Percentiles rank a stretch among this genome's conserved stretches.
phyloP scores from a whole-genome alignment of 2,329 filamentous ascomycete species.

The Coniella vitis region DNA sequence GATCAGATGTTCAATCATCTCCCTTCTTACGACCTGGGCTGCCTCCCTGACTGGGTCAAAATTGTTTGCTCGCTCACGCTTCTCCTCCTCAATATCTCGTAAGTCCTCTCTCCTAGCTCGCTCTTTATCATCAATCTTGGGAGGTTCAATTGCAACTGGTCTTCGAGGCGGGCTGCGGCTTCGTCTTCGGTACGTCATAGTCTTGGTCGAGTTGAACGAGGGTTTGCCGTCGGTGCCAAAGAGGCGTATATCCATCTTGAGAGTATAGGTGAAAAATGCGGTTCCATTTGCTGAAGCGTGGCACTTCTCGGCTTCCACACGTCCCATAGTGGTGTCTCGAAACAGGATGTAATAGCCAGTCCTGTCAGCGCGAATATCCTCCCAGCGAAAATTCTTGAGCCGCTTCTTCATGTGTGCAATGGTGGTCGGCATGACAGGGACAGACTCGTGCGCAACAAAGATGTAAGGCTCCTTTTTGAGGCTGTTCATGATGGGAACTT shows the following conservation, averaged over 20 bases:
- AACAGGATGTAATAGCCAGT: conserved; percentile 93
- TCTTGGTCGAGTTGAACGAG: conserved; percentile 23
- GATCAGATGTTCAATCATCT: conserved; percentile 80
- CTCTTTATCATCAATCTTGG: conserved; percentile 59
- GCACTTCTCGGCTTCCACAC: conserved; percentile 75
- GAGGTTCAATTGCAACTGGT: conserved; percentile 32
- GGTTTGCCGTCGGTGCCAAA: conserved; percentile 25
- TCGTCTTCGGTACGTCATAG: conserved; percentile 23
- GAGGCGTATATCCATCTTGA: conserved; percentile 78
- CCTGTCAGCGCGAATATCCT: conserved; percentile 75
- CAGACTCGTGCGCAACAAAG: conserved; percentile 78
- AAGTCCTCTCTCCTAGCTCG: conserved; percentile 65
- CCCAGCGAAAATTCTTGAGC: conserved; percentile 73
- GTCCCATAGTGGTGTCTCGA: conserved; percentile 66
- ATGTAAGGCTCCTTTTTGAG: conserved; percentile 80
- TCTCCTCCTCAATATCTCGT: conserved; percentile 82
- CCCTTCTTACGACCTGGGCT: conserved; percentile 67
- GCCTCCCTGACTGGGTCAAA: conserved; percentile 88
- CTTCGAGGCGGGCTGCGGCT: conserved; percentile 31
- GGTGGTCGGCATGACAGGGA: conserved; percentile 80
- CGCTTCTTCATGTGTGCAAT: conserved; percentile 86
- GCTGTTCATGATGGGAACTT: conserved; percentile 46
- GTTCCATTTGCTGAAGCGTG: conserved; percentile 72
- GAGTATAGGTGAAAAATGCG: conserved; percentile 81
- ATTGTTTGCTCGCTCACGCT: conserved; percentile 76